Evolutionary conservation across 768 basidiomycete genomes (phyloP), one percentile per base, ranked within the genome.

Genomic region (Rhizopogon vesiculosus): DNA sequence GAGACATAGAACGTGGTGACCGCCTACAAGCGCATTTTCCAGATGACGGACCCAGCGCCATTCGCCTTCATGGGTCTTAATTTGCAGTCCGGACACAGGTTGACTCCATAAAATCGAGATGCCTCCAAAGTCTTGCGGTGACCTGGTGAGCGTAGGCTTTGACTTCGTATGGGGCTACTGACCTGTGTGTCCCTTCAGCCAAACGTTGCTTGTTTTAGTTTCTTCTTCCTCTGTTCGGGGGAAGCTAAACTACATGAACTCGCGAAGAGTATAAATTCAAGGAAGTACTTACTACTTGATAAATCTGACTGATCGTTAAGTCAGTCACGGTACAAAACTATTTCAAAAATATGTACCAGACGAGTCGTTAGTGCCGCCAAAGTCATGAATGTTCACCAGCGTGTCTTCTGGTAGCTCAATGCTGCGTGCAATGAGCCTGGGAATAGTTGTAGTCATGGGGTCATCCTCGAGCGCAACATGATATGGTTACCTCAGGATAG

Each of bases 1-100:
- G 18, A 22, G 25, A 15, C 6, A 39, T 16, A 31, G 15, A 38
- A 33, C 9, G 18, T 22, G 13, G 19, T 22, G 31, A 15, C 18
- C 0, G 45, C 72, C 44, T 56, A 84, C 83, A 31, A 85, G 66
- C 0, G 82, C 82, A 54, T 84, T 81, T 5, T 82, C 79, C 12
- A 83, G 72, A 55, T 85, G 82, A 54, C 71, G 77, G n/a, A 84
- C 76, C 79, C 82, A 83, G 39, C 74, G 75, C 83, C 84, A 85
- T 39, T 66, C 69, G 0, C 78, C 78, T 39, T 83, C 80, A 3
- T 61, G 74, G 0, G 75, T 74, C 8, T 82, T 66, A 38, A 87
- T 84, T 51, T 85, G 84, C 10, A 85, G 71, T 0, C 74, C 83
- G 5, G 78, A 72, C 5, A 85, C 75, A 3, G 84, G 83, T 57